phyloP scores from a whole-genome alignment of 108 stramenopile species.

The Skeletonema marinoi region DNA sequence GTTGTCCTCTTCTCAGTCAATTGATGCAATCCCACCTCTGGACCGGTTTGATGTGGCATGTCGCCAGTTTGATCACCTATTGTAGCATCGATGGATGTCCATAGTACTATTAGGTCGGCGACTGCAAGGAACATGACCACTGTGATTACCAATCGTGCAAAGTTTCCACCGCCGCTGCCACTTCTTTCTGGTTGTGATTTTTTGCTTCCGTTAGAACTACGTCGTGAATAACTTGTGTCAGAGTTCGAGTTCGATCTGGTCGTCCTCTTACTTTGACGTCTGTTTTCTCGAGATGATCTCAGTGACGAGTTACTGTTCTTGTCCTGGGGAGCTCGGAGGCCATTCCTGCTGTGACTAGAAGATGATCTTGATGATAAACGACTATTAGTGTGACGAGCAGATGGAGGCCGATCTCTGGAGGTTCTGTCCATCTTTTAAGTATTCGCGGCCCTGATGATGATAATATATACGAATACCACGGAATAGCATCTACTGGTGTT shows the following conservation, averaged over 20 bases:
- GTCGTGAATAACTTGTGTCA: neutral
- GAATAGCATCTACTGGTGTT: too few relatives aligned
- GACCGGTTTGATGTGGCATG: neutral
- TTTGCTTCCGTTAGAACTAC: neutral
- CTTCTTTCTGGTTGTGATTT: neutral
- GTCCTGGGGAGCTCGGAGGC: conserved; percentile 1
- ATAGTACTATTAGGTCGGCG: neutral
- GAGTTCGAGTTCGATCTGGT: neutral
- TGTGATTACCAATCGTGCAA: neutral
- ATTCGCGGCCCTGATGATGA: too few relatives aligned
- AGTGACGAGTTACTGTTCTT: neutral
- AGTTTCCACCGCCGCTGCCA: neutral
- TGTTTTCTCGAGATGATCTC: neutral
- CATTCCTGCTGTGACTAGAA: conserved; percentile 10
- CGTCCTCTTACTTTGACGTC: neutral
- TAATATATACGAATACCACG: too few relatives aligned
- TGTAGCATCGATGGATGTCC: neutral
- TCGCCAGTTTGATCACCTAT: neutral
- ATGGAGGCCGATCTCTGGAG: neutral
- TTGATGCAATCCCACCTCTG: neutral
- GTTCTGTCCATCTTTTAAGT: neutral
- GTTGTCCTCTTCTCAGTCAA: neutral
- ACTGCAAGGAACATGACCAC: neutral
- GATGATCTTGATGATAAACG: neutral
- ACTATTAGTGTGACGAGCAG: too few relatives aligned